Evolutionary conservation across 108 stramenopile species (phyloP).

Genomic region (Skeletonema tropicum): DNA sequence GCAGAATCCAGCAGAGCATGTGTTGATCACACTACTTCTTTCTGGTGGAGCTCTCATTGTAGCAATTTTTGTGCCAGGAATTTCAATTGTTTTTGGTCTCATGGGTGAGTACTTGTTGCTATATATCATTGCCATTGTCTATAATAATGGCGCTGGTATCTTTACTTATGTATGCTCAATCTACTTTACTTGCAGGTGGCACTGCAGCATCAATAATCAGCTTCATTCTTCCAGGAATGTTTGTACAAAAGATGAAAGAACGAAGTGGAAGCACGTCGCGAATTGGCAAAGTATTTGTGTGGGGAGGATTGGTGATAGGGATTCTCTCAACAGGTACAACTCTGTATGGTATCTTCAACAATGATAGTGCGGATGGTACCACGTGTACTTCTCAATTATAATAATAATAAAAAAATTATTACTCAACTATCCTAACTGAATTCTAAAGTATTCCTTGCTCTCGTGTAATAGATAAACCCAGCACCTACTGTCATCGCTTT

Average conservation of each 20-base stretch:
- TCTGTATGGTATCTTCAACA: conserved; percentile 28
- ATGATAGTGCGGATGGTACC: background rate
- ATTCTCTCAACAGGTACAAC: conserved; percentile 74
- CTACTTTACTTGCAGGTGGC: conserved; percentile 19
- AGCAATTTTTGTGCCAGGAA: conserved; percentile 71
- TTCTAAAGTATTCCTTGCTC: too few species aligned
- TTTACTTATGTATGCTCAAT: too few species aligned
- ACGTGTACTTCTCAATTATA: background rate
- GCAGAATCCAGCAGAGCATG: conserved; percentile 28
- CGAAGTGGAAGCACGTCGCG: conserved; percentile 3
- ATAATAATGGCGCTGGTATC: too few species aligned
- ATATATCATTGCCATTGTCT: too few species aligned
- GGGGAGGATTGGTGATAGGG: conserved; percentile 64
- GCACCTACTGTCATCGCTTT: background rate
- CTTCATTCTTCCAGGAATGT: conserved; percentile 75
- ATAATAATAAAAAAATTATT: too few species aligned
- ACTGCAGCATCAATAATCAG: conserved; percentile 69
- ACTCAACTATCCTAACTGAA: too few species aligned
- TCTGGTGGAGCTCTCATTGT: conserved; percentile 65
- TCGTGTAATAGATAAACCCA: background rate
- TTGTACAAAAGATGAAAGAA: conserved; percentile 36
- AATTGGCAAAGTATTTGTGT: conserved; percentile 46
- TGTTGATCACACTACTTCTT: conserved; percentile 51
- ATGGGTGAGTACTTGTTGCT: conserved; percentile 42
- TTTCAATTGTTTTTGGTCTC: conserved; percentile 77